These are phyloP conservation scores for Phytophthora sp. DNA, from an alignment of 352 stramenopile genomes.

Conservation along the genomic window DNA sequence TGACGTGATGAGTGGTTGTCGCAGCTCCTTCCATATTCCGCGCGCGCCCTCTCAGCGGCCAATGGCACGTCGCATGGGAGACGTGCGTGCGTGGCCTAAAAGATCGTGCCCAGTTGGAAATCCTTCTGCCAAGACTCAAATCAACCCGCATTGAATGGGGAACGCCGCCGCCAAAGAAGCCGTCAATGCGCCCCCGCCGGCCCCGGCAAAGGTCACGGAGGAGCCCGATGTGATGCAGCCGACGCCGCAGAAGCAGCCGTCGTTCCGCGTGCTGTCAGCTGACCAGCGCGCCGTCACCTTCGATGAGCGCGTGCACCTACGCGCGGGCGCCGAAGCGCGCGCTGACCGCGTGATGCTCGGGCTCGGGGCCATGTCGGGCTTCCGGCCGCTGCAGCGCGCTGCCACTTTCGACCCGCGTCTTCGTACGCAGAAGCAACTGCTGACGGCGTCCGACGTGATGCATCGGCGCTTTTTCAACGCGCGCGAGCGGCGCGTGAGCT, in stretches of 20 bases:
- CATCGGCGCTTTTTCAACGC: conserved; percentile 86
- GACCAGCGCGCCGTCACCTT: conserved; percentile 84
- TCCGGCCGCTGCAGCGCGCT: conserved; percentile 76
- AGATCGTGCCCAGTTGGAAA: conserved; percentile 19
- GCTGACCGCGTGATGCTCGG: conserved; percentile 54
- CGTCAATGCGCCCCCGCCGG: conserved; percentile 1
- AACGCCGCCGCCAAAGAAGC: conserved; percentile 41
- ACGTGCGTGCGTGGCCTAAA: conserved; percentile 20
- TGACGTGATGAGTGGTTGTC: conserved; percentile 8
- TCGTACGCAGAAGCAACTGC: conserved; percentile 56
- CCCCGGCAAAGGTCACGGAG: background rate
- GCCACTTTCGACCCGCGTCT: conserved; percentile 82
- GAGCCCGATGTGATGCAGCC: background rate
- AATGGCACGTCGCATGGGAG: conserved; percentile 20
- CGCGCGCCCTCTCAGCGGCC: conserved; percentile 14
- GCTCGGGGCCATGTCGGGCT: conserved; percentile 62
- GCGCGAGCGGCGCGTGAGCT: conserved; percentile 58
- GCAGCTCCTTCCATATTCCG: conserved; percentile 23
- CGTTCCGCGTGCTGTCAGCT: conserved; percentile 70
- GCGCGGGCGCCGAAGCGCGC: conserved; percentile 14
- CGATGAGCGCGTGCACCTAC: conserved; percentile 80
- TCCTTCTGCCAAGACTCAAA: conserved; percentile 14
- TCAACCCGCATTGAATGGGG: conserved; percentile 20
- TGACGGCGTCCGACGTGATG: conserved; percentile 82
- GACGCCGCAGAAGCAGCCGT: conserved; percentile 13